Conservation (phyloP, 192 early-diverging fungal genomes). For the Coemansia sp. region DNA sequence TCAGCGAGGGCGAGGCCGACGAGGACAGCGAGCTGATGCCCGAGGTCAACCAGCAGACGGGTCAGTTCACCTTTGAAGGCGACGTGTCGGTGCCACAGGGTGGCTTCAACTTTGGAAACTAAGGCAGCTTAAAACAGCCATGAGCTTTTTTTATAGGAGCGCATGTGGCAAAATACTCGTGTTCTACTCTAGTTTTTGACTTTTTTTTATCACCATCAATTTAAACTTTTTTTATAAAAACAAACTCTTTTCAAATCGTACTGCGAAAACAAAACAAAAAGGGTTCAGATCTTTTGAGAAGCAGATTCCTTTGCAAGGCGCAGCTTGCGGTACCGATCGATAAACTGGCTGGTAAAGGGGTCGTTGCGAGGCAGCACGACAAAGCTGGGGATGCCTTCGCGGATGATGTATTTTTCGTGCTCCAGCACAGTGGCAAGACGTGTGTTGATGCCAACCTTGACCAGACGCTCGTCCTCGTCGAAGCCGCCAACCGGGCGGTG, state of each 20-base stretch:
- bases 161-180: too few species aligned
- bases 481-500: conserved; percentile 46
- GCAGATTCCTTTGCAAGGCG: conserved; percentile 25
- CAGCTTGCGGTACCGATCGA: conserved; percentile 61
- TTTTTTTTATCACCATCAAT: background rate
- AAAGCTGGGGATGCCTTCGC: conserved; percentile 84
- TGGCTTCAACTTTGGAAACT: conserved; percentile 77
- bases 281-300: conserved; percentile 2
- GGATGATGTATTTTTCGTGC: conserved; percentile 67
- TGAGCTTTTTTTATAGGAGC: conserved; percentile 8
- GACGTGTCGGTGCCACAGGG: conserved; percentile 70
- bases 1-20: conserved; percentile 79
- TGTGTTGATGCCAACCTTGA: conserved; percentile 64
- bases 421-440: conserved; percentile 65
- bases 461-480: conserved; percentile 59
- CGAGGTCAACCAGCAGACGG: conserved; percentile 71
- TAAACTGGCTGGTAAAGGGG: conserved; percentile 64
- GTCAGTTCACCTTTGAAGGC: conserved; percentile 77
- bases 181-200: background rate
- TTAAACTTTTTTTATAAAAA: conserved; percentile 2
- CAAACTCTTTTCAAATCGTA: background rate
- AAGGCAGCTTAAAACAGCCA: background rate
- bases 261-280: too few species aligned
- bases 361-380: conserved; percentile 75
- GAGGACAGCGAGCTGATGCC: conserved; percentile 64